Evolutionary conservation across 768 basidiomycete genomes (phyloP).

Genomic region (Cystobasidiopsis lactophilus): DNA sequence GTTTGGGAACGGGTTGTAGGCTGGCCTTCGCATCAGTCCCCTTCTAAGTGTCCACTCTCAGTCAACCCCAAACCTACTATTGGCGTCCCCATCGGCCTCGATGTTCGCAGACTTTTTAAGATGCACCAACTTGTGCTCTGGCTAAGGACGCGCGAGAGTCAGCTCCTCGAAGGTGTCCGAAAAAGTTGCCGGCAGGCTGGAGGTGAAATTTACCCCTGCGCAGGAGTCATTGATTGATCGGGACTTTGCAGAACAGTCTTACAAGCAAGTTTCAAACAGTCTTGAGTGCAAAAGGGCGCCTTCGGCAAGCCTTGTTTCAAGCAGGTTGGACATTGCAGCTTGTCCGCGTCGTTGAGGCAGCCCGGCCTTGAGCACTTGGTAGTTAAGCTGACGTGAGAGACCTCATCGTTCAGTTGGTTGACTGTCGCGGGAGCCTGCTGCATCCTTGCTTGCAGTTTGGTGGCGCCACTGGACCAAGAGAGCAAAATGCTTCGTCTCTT

Average conservation of each 20-base stretch:
- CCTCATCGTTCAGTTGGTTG: no score
- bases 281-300: slow-evolving; percentile 65
- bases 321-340: slow-evolving; percentile 6
- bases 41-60: no score
- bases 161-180: background rate
- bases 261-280: slow-evolving; percentile 91
- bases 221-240: background rate
- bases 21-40: slow-evolving; percentile 13
- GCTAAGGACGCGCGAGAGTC: slow-evolving; percentile 10
- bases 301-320: slow-evolving; percentile 25
- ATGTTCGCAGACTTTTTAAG: background rate
- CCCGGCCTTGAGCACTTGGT: slow-evolving; percentile 1
- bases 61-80: slow-evolving; percentile 1
- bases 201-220: background rate
- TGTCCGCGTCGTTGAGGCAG: slow-evolving; percentile 3
- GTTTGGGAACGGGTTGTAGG: slow-evolving; percentile 8
- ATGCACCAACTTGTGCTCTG: slow-evolving; percentile 18
- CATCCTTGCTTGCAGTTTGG: no score
- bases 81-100: background rate
- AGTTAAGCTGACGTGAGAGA: no score
- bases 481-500: no score
- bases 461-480: no score
- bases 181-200: background rate
- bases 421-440: no score
- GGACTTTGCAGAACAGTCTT: slow-evolving; percentile 3